Evolutionary conservation across 2,329 filamentous ascomycete species (phyloP), one percentile per base, ranked within the genome.

Genomic region (Cladosporium sp.): DNA sequence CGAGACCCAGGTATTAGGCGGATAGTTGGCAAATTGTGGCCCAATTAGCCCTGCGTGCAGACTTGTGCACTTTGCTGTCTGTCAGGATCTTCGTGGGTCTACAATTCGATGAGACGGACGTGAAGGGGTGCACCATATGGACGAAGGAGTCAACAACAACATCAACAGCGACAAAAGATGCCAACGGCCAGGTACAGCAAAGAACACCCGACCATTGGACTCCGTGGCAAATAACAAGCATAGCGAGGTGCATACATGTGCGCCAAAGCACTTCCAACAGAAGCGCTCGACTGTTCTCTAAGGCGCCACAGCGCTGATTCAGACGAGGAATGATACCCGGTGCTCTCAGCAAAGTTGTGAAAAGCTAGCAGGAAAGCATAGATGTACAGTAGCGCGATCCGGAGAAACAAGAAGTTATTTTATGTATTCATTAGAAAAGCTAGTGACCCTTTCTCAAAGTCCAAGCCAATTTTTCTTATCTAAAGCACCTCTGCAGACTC

Each of bases 1-100:
- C 88, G 68, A 87, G 90, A 75, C 88, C 89, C 79, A 85, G 91
- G 72, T 90, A 82, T 76, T 92, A 84, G 76, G 58, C 23, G 37
- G 6, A 26, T n/a, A 10, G 18, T 21, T 23, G 18, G 16, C 5
- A 21, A 2, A 28, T 26, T 31, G 57, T 18, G 18, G 28, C 37
- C 33, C 18, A 14, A 55, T 8, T 12, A 8, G 52, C 21, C 16
- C 6, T n/a, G 18, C 16, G 18, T 10, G 52, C 29, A 33, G 28
- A n/a, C 26, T 33, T 16, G 23, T 18, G 28, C 26, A 1, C 26
- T n/a, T 44, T 44, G 11, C 3, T n/a, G 7, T n/a, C 29, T 6
- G 7, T 18, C 6, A 33, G 28, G 16, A 12, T 6, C n/a, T 5
- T n/a, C 18, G 16, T 18, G 18, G 8, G 16, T n/a, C 37, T 44